phyloP scores from a whole-genome alignment of 768 basidiomycete species.

The Russula ochroleuca region DNA sequence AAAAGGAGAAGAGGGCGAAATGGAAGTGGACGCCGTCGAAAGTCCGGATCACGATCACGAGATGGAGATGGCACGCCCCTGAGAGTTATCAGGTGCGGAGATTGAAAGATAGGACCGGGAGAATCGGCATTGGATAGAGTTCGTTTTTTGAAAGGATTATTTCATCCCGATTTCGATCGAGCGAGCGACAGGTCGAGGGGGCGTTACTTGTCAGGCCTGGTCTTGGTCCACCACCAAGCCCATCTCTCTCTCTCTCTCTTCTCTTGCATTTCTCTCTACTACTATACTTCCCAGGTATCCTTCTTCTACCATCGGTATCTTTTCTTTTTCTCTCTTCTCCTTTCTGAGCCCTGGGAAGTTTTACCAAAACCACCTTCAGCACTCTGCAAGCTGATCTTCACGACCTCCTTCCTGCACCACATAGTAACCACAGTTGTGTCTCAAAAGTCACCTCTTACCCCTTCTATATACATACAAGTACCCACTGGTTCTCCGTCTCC shows the following conservation, averaged over 20 bases:
- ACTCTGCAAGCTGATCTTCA: conserved; percentile 31
- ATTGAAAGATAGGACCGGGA: conserved; percentile 5
- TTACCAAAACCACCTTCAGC: conserved; percentile 28
- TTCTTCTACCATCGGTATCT: conserved; percentile 10
- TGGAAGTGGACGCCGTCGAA: background rate
- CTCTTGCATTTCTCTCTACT: conserved; percentile 18
- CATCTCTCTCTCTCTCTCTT: conserved; percentile 14
- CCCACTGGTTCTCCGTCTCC: conserved; percentile 18
- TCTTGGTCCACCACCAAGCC: conserved; percentile 19
- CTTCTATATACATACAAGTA: conserved; percentile 33
- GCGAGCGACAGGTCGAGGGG: background rate
- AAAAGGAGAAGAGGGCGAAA: background rate
- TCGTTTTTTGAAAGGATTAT: background rate
- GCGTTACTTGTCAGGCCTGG: conserved; percentile 4
- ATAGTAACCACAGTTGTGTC: conserved; percentile 40
- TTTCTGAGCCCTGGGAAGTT: conserved; percentile 32
- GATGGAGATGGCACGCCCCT: background rate
- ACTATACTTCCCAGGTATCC: conserved; percentile 20
- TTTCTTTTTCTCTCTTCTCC: conserved; percentile 20
- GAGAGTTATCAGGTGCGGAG: conserved; percentile 6
- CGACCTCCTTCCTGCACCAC: conserved; percentile 42
- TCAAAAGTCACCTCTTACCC: conserved; percentile 33
- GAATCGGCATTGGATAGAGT: conserved; percentile 13
- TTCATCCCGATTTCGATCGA: conserved; percentile 10
- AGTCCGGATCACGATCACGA: too few species aligned